Evolutionary conservation across 352 stramenopile genomes (phyloP), one percentile per base, ranked within the genome.

Genomic region (Globisporangium nagaii): DNA sequence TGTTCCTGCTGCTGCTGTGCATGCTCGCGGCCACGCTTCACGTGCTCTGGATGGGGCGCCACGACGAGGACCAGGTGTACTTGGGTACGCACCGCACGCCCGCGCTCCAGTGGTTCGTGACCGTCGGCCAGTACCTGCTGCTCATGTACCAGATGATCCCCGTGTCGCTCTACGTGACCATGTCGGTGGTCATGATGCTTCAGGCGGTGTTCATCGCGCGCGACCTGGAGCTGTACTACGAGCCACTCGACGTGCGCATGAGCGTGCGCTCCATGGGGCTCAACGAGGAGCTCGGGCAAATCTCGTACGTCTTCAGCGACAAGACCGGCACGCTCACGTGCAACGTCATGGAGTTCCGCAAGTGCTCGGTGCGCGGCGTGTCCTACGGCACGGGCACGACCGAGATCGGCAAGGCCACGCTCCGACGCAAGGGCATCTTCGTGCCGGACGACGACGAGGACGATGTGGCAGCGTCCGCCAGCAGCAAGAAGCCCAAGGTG

Each of bases 271-370:
- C 78, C 2, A 86, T 91, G 80, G 77, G 69, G 10, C 72, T 98
- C 13, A 96, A 95, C 49, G 90, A 97, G 61, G 88, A 97, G 45
- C 65, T 97, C 34, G 90, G 90, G 4, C 90, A 97, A 68, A 89
- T 97, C n/a, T 88, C 74, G 56, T 98, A 99, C 63, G 91, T 99
- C n/a, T 99, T 99, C 70, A 97, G 83, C 27, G 97, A 99, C 69
- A 99, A 99, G 65, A 99, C 97, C 2, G 97, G 97, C 13, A 99
- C 97, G 30, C 76, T 99, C 20, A 99, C 97, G 19, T 95, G 92
- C 68, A 99, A 99, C 74, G 73, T 98, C 19, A 99, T 99, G 96
- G 82, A 98, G 62, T 97, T 98, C 60, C 84, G 91, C 41, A 94
- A 95, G 58, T 97, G 90, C 56, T 88, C 76, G 2, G 89, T 98